Percentiles rank a stretch among this genome's conserved stretches.
Evolutionary conservation across 2,329 filamentous ascomycete species (phyloP).

Genomic region (Fusarium sp.): DNA sequence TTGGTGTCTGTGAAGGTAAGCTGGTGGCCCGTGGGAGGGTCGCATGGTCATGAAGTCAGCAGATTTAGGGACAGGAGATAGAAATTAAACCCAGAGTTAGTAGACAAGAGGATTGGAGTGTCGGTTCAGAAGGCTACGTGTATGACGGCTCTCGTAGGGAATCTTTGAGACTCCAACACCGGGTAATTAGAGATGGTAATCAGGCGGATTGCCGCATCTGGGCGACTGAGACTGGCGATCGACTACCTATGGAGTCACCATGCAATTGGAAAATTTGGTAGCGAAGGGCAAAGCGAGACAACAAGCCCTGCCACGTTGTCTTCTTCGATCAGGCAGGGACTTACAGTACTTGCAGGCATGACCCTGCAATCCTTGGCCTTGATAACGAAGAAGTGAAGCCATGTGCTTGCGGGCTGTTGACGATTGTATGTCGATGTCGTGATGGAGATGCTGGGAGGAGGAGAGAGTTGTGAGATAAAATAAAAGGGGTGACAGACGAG

Average conservation of each 20-base stretch:
- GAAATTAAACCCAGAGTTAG: conserved; percentile 8
- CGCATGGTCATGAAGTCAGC: conserved; percentile 46
- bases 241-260: conserved; percentile 20
- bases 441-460: conserved; percentile 7
- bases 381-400: conserved; percentile 34
- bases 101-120: background rate
- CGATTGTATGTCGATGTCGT: conserved; percentile 19
- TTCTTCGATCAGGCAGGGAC: conserved; percentile 30
- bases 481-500: conserved; percentile 31
- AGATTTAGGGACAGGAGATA: conserved; percentile 37
- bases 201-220: conserved; percentile 21
- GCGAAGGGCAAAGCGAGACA: conserved; percentile 3
- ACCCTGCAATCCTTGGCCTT: conserved; percentile 23
- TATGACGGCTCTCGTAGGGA: conserved; percentile 7
- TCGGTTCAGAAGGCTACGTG: background rate
- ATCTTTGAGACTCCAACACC: conserved; percentile 26
- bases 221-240: conserved; percentile 32
- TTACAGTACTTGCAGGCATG: conserved; percentile 9
- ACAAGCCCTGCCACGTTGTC: conserved; percentile 41
- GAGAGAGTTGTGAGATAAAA: conserved; percentile 11
- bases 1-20: conserved; percentile 20
- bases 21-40: conserved; percentile 29
- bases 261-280: conserved; percentile 20
- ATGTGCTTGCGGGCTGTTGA: conserved; percentile 34
- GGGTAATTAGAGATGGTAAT: conserved; percentile 43